These are phyloP conservation scores for Blepharisma japonicum DNA, from an alignment of 73 alveolate species.

Conservation along the genomic window DNA sequence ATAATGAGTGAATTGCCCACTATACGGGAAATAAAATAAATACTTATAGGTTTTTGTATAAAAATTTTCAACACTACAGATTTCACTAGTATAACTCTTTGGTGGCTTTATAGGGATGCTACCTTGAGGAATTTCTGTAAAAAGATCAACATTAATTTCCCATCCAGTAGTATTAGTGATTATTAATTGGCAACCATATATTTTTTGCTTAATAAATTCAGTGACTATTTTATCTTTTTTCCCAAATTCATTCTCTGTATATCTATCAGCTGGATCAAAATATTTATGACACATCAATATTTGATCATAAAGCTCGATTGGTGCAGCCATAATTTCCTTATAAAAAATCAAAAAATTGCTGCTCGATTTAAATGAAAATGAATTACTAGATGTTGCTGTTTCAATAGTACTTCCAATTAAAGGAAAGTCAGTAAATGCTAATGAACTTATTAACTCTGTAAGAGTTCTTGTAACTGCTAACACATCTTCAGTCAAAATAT, in stretches of 20 bases:
- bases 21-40: slow-evolving; percentile 91
- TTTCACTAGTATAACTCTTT: slow-evolving; percentile 57
- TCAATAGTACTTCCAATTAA: not conserved
- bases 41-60: slow-evolving; percentile 68
- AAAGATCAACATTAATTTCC: slow-evolving; percentile 57
- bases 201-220: slow-evolving; percentile 35
- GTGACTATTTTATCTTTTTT: not conserved
- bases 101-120: slow-evolving; percentile 71
- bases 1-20: slow-evolving; percentile 67
- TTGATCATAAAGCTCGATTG: not conserved
- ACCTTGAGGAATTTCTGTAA: slow-evolving; percentile 91
- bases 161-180: slow-evolving; percentile 82
- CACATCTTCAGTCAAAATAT: not conserved
- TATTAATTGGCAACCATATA: slow-evolving; percentile 79
- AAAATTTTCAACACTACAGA: slow-evolving; percentile 58
- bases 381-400: not conserved
- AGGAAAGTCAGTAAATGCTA: not conserved
- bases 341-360: slow-evolving; percentile 6
- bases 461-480: not conserved
- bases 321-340: not conserved
- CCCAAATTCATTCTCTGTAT: not conserved
- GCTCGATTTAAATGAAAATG: not conserved
- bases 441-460: not conserved
- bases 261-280: not conserved
- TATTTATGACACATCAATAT: not conserved